Evolutionary conservation across 129 eudicot genomes (phyloP), one percentile per base, ranked within the genome.

Genomic region (Sambucus nigra): DNA sequence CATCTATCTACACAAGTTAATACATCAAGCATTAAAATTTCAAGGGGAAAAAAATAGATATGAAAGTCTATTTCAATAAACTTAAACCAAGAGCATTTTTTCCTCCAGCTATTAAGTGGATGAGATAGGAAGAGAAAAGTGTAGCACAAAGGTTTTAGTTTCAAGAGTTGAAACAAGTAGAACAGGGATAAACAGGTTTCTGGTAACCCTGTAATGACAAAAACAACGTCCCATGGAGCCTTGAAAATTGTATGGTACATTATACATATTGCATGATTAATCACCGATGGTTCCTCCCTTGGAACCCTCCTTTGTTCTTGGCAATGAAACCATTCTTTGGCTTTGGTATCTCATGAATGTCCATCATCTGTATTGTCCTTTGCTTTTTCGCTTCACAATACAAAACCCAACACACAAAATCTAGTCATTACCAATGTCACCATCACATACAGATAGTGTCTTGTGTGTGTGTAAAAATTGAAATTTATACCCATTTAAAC

Each of bases 301-400:
- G 93, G 72, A 79, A 85, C 48, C 83, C 74, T 62, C 95, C 98
- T 76, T 81, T 91, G 63, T 91, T 85, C 76, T 69, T 84, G 61
- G 76, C 76, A 65, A 89, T 69, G 83, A 67, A 89, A 55, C 77
- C 77, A 68, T 91, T 85, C 78, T 66, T 85, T 33, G 95, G 95
- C 63, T 81, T 91, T 21, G 98, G 98, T 47, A 91, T 76, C 77
- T 91, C 98, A 63, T 81, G 95, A 58, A 91, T 81, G 64, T 85
- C 98, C 98, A 91, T 82, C 76, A 91, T 84, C 60, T 91, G 98
- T 69, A 91, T 85, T 47, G 75, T 85, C 72, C 95, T 81, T 74
- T 91, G 98, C 83, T 80, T 91, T 85, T 79, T 85, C 32, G 98
- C 98, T 84, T 79, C 80, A 73, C 8, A 51, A 47, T 68, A 72